phyloP scores from a whole-genome alignment of 1,139 yeast species.

The Hanseniaspora gamundiae region DNA sequence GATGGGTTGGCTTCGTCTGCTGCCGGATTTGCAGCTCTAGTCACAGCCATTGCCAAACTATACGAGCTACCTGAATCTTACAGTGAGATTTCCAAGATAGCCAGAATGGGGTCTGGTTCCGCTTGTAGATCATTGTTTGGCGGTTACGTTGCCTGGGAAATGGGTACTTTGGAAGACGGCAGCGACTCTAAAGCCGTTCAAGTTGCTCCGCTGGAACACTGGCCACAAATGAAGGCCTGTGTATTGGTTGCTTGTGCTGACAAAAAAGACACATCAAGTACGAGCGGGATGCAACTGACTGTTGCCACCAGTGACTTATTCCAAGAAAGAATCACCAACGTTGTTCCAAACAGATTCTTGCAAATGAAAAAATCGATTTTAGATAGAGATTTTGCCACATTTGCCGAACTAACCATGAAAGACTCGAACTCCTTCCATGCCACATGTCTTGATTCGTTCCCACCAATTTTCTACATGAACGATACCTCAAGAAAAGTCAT shows the following conservation, averaged over 20 bases:
- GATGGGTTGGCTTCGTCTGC: constrained; percentile 98
- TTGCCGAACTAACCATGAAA: constrained; percentile 86
- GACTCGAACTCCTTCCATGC: constrained; percentile 98
- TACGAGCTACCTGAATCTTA: constrained; percentile 69
- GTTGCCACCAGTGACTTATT: constrained; percentile 82
- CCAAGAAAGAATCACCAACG: constrained; percentile 58
- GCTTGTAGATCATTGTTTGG: constrained; percentile 96
- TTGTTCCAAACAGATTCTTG: constrained; percentile 75
- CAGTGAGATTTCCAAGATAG: constrained; percentile 82
- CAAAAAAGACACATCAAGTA: constrained; percentile 89
- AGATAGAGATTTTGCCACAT: constrained; percentile 57
- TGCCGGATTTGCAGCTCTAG: constrained; percentile 95
- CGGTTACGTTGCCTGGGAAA: constrained; percentile 98
- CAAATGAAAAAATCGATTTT: constrained; percentile 71
- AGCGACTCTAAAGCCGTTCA: constrained; percentile 87
- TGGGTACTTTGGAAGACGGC: constrained; percentile 69
- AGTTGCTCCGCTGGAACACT: constrained; percentile 70
- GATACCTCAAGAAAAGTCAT: constrained; percentile 89
- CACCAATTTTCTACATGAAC: constrained; percentile 91
- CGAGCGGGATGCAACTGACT: constrained; percentile 93
- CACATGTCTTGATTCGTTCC: constrained; percentile 86
- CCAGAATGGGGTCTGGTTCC: constrained; percentile 96
- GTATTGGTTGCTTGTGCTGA: constrained; percentile 86
- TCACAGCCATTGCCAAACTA: constrained; percentile 71
- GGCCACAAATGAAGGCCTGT: constrained; percentile 91